Conservation (phyloP, 805 yeast species). For the Wickerhamomyces chambardii region DNA sequence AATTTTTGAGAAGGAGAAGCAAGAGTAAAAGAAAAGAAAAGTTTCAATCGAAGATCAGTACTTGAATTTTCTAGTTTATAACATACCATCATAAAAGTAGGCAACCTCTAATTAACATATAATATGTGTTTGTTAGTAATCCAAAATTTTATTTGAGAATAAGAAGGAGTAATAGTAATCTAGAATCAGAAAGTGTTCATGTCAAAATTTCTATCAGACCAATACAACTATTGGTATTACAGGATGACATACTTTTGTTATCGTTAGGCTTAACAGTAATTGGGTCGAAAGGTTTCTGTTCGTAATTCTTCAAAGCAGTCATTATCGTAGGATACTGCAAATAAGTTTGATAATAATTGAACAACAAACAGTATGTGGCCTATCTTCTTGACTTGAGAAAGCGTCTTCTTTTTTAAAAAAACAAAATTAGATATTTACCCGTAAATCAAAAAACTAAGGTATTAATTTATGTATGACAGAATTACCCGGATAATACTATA, state of each 20-base stretch:
- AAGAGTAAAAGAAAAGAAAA: background rate
- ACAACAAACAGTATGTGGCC: no score
- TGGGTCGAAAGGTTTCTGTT: conserved; percentile 52
- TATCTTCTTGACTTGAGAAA: no score
- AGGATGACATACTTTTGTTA: conserved; percentile 31
- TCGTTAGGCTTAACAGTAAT: conserved; percentile 46
- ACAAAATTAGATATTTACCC: no score
- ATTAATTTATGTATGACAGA: no score
- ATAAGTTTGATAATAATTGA: no score
- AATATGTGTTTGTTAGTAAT: background rate
- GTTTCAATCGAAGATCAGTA: background rate
- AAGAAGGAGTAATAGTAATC: no score
- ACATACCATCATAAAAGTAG: conserved; percentile 60
- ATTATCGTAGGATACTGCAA: no score
- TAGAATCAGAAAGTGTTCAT: no score
- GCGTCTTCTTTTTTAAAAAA: no score
- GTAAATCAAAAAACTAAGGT: no score
- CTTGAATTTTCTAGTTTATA: no score
- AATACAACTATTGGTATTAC: background rate
- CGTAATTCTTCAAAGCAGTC: conserved; percentile 13
- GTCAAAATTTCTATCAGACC: background rate
- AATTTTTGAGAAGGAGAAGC: conserved; percentile 35
- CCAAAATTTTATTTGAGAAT: background rate
- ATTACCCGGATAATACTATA: no score
- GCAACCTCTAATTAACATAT: conserved; percentile 49